Evolutionary conservation across 2,329 filamentous ascomycete genomes (phyloP).

Genomic region (Curvularia lunata): DNA sequence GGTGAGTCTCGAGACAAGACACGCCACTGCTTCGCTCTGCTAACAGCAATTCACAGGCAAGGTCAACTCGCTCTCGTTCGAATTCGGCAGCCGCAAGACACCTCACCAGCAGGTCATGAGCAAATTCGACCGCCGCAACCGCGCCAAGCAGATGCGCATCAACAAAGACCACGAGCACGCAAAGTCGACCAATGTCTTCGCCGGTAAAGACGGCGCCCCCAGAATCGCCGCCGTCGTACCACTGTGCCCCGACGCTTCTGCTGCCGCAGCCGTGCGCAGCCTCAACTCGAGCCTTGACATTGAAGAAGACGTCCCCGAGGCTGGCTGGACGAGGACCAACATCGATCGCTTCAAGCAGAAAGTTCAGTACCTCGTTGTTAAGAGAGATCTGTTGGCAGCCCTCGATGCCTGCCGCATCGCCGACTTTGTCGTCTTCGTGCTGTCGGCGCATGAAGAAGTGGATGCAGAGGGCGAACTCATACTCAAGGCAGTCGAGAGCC

Average conservation of each 20-base stretch:
- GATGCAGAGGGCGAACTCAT: slow-evolving; percentile 85
- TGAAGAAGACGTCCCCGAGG: slow-evolving; percentile 66
- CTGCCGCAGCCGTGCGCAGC: slow-evolving; percentile 68
- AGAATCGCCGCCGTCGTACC: slow-evolving; percentile 88
- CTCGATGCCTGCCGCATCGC: slow-evolving; percentile 86
- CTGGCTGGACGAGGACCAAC: slow-evolving; percentile 67
- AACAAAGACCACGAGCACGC: slow-evolving; percentile 84
- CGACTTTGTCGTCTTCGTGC: slow-evolving; percentile 86
- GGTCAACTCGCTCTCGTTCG: slow-evolving; percentile 64
- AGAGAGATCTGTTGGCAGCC: slow-evolving; percentile 75
- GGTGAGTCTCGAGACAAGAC: slow-evolving; percentile 57
- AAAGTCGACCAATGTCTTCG: slow-evolving; percentile 79
- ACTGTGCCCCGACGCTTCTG: slow-evolving; percentile 75
- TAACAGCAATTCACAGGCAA: slow-evolving; percentile 66
- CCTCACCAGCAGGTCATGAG: slow-evolving; percentile 97
- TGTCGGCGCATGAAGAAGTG: slow-evolving; percentile 83
- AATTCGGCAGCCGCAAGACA: slow-evolving; percentile 79
- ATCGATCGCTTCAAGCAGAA: slow-evolving; percentile 96
- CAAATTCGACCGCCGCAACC: slow-evolving; percentile 93
- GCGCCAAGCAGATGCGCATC: slow-evolving; percentile 86
- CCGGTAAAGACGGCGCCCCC: slow-evolving; percentile 84
- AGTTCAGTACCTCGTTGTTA: slow-evolving; percentile 79
- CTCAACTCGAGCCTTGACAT: slow-evolving; percentile 84
- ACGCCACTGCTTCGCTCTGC: slow-evolving; percentile 1
- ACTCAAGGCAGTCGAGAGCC: slow-evolving; percentile 84